phyloP scores from a whole-genome alignment of 495 filamentous ascomycete species.

The Melanomma pulvis-pyrius region DNA sequence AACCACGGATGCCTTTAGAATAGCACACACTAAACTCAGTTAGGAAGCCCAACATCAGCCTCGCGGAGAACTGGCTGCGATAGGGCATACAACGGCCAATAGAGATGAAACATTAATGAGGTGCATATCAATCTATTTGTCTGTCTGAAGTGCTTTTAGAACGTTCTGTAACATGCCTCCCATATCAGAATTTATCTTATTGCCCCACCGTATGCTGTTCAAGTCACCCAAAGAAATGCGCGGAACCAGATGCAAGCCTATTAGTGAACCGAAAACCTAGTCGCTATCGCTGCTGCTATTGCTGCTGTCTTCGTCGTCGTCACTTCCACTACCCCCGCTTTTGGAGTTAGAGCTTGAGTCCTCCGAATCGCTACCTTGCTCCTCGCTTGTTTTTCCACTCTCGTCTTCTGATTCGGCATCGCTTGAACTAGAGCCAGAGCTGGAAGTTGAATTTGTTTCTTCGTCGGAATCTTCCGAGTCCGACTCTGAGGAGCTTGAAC shows the following conservation, averaged over 20 bases:
- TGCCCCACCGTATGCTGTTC: background rate
- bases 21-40: no score
- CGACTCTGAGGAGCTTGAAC: conserved; percentile 16
- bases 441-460: background rate
- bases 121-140: no score
- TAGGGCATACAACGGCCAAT: no score
- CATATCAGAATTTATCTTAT: background rate
- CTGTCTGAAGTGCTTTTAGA: background rate
- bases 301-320: background rate
- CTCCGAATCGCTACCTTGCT: background rate
- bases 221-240: background rate
- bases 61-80: no score
- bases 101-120: no score
- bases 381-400: background rate
- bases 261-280: background rate
- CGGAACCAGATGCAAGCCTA: background rate
- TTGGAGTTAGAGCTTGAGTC: conserved; percentile 5
- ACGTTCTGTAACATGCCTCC: background rate
- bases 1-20: no score
- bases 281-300: conserved; percentile 4
- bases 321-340: conserved; percentile 7
- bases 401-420: background rate
- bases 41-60: no score
- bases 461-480: conserved; percentile 4
- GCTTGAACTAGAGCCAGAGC: conserved; percentile 10